Evolutionary conservation across 768 basidiomycete genomes (phyloP), one percentile per base, ranked within the genome.

Genomic region (Naganishia antarctica): DNA sequence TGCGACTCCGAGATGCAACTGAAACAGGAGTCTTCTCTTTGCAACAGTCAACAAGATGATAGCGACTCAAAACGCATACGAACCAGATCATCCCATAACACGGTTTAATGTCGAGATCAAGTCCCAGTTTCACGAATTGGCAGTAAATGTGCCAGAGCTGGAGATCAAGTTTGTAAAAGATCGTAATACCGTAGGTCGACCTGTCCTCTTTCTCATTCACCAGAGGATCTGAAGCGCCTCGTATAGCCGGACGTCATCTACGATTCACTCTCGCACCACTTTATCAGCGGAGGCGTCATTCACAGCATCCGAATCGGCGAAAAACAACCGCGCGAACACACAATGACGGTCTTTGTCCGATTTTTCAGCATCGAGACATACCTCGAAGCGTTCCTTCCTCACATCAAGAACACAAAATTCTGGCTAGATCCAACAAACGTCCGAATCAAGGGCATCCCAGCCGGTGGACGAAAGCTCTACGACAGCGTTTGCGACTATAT

Each of bases 311-410:
- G 53, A 57, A 57, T 57, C n/a, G 53, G 53, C 1, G 37, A 57
- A 40, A 21, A 37, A 25, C 53, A 57, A 23, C 37, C 34, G 4
- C 2, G 26, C 1, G 23, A 57, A 25, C 32, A 57, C 3, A 57
- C 53, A 25, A 57, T 57, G 53, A 57, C 53, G 8, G 53, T 57
- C 37, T 41, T 4, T 21, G 34, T 57, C 34, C 53, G 34, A 9
- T 57, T 57, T 23, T 57, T 57, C 53, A 57, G 53, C 37, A 57
- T 57, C 34, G 53, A 57, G 37, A 57, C 53, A 23, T 57, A 57
- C 34, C 34, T 57, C 9, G 53, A 57, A 57, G 53, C 53, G 18
- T 57, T 57, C 23, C 53, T 57, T 13, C 53, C 53, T 1, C 53
- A 57, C 13, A 57, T 57, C 37, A 41, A 25, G 37, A 34, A 40